phyloP scores from a whole-genome alignment of 306 rosid species.

The Acacia crassicarpa region DNA sequence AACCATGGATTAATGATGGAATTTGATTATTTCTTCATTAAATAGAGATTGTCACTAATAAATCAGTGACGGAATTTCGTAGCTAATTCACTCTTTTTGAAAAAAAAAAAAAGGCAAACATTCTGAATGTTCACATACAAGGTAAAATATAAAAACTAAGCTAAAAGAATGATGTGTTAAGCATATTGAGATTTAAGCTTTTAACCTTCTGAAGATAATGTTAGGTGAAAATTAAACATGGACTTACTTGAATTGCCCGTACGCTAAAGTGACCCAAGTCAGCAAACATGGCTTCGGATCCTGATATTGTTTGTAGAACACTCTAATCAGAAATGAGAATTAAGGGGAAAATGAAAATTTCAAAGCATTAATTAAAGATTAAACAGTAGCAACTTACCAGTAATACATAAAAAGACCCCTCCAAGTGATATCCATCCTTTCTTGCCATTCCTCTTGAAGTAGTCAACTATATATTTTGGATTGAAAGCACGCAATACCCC shows the following conservation, averaged over 20 bases:
- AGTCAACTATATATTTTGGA: slow-evolving; percentile 49
- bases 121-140: neutral
- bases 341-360: neutral
- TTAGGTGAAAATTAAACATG: neutral
- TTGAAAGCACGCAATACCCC: slow-evolving; percentile 47
- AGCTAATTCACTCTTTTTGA: too few species aligned
- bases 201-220: neutral
- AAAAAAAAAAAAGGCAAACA: neutral
- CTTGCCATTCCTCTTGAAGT: slow-evolving; percentile 48
- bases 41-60: too few species aligned
- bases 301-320: slow-evolving; percentile 25
- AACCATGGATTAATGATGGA: too few species aligned
- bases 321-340: neutral
- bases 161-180: neutral
- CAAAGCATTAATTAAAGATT: neutral
- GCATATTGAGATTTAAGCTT: neutral
- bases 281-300: slow-evolving; percentile 95
- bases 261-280: slow-evolving; percentile 88
- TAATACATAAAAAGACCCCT: slow-evolving; percentile 48
- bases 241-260: slow-evolving; percentile 68
- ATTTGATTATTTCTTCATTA: too few species aligned
- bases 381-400: slow-evolving; percentile 1
- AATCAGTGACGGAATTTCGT: too few species aligned
- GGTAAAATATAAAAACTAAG: neutral
- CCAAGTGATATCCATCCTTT: slow-evolving; percentile 52